phyloP scores from a whole-genome alignment of 768 basidiomycete species.

The Infundibulicybe gibba region DNA sequence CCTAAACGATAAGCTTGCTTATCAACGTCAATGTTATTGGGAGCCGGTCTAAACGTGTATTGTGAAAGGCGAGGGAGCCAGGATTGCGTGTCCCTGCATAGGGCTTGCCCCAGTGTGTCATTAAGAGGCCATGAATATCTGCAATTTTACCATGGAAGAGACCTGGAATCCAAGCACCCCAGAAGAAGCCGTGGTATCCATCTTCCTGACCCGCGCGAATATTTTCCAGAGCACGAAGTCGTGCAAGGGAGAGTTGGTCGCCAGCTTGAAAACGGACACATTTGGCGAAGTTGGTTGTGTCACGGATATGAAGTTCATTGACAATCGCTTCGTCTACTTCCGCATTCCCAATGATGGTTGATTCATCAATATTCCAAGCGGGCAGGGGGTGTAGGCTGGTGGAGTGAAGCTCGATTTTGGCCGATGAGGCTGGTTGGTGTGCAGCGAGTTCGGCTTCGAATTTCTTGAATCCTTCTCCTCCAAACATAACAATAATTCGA shows the following conservation, averaged over 20 bases:
- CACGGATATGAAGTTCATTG: constrained; percentile 15
- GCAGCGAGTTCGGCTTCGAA: constrained; percentile 16
- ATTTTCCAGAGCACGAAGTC: constrained; percentile 21
- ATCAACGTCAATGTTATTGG: constrained; percentile 32
- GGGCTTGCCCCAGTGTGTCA: constrained; percentile 26
- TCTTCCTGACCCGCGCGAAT: constrained; percentile 27
- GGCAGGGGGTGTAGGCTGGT: constrained; percentile 24
- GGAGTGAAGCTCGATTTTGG: constrained; percentile 23
- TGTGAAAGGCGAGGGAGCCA: constrained; percentile 27
- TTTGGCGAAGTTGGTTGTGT: too few species aligned
- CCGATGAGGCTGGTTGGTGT: constrained; percentile 10
- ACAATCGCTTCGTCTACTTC: constrained; percentile 25
- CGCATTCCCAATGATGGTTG: constrained; percentile 27
- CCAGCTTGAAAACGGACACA: constrained; percentile 14
- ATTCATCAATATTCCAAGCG: constrained; percentile 32
- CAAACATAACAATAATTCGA: constrained; percentile 23
- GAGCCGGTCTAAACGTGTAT: constrained; percentile 24
- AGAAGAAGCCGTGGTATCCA: constrained; percentile 16
- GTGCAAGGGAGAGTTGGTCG: constrained; percentile 33
- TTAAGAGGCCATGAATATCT: constrained; percentile 20
- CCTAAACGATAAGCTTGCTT: too few species aligned
- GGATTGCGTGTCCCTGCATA: constrained; percentile 23
- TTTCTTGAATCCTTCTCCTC: constrained; percentile 21
- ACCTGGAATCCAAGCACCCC: constrained; percentile 22
- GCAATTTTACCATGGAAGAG: constrained; percentile 34